These are phyloP conservation scores for Aspergillus phoenicis DNA, from an alignment of 2,329 filamentous ascomycete genomes.

Conservation along the genomic window DNA sequence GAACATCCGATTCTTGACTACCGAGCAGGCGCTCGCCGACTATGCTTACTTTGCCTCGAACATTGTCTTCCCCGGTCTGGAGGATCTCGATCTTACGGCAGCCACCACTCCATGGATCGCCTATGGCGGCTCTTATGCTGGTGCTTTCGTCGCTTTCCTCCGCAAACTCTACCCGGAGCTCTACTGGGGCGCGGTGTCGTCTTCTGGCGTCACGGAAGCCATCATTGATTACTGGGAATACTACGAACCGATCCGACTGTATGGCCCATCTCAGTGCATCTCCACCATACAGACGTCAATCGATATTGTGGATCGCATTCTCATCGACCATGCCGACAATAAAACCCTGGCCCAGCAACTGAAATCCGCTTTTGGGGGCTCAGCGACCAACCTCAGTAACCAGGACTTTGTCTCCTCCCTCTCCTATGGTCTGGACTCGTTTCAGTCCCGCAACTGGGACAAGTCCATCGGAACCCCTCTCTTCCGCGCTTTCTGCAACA, in stretches of 20 bases:
- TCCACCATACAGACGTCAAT: conserved; percentile 63
- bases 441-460: conserved; percentile 64
- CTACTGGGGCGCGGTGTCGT: conserved; percentile 78
- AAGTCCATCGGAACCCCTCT: conserved; percentile 52
- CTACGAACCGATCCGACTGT: conserved; percentile 60
- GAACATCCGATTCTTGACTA: conserved; percentile 78
- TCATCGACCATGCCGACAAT: conserved; percentile 52
- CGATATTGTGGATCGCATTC: conserved; percentile 61
- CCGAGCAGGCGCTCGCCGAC: conserved; percentile 80
- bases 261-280: conserved; percentile 65
- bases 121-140: conserved; percentile 84
- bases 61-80: conserved; percentile 69
- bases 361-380: conserved; percentile 55
- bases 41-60: conserved; percentile 78
- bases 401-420: conserved; percentile 27
- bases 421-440: conserved; percentile 52
- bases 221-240: conserved; percentile 76
- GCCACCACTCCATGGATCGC: conserved; percentile 70
- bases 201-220: conserved; percentile 75
- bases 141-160: conserved; percentile 75
- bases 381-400: conserved; percentile 30
- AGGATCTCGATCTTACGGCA: conserved; percentile 67
- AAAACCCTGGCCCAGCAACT: conserved; percentile 47
- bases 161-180: conserved; percentile 75
- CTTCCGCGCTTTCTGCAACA: conserved; percentile 59